Evolutionary conservation across 1,284 basidiomycete genomes (phyloP).

Genomic region (Malassezia sympodialis): DNA sequence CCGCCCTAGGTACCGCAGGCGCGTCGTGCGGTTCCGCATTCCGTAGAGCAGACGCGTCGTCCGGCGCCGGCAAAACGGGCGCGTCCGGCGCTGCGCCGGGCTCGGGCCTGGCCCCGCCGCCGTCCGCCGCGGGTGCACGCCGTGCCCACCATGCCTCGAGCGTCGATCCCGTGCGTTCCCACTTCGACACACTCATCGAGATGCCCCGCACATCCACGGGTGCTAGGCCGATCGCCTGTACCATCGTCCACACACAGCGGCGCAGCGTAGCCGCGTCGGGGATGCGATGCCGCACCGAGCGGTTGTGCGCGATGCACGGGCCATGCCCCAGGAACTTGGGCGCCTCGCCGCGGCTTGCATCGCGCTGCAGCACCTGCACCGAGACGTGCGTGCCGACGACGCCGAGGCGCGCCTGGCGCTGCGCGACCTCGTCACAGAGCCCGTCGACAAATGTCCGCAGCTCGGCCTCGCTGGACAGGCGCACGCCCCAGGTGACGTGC

Average conservation of each 20-base stretch:
- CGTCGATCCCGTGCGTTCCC: constrained; percentile 51
- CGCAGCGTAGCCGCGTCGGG: constrained; percentile 60
- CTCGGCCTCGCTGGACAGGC: constrained; percentile 71
- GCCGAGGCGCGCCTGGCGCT: constrained; percentile 55
- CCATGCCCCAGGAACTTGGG: constrained; percentile 96
- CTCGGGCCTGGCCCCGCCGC: too few relatives aligned
- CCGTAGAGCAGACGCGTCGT: too few relatives aligned
- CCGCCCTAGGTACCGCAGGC: too few relatives aligned
- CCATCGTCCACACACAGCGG: constrained; percentile 65
- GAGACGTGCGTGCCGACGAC: constrained; percentile 65
- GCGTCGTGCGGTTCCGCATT: too few relatives aligned
- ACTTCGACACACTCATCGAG: constrained; percentile 81
- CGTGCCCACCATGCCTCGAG: constrained; percentile 15
- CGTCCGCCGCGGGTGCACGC: too few relatives aligned
- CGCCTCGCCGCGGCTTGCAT: constrained; percentile 76
- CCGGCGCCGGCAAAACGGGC: too few relatives aligned
- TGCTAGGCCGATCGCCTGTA: constrained; percentile 65
- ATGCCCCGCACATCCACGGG: constrained; percentile 82
- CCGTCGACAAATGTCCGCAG: constrained; percentile 54
- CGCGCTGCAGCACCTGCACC: constrained; percentile 70
- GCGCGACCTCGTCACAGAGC: constrained; percentile 30
- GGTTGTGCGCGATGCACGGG: constrained; percentile 69
- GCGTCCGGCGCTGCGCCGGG: too few relatives aligned
- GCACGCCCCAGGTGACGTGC: constrained; percentile 65
- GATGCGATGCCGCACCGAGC: constrained; percentile 56